phyloP scores from a whole-genome alignment of 1,284 basidiomycete genomes.

The Puccinia coronata region DNA sequence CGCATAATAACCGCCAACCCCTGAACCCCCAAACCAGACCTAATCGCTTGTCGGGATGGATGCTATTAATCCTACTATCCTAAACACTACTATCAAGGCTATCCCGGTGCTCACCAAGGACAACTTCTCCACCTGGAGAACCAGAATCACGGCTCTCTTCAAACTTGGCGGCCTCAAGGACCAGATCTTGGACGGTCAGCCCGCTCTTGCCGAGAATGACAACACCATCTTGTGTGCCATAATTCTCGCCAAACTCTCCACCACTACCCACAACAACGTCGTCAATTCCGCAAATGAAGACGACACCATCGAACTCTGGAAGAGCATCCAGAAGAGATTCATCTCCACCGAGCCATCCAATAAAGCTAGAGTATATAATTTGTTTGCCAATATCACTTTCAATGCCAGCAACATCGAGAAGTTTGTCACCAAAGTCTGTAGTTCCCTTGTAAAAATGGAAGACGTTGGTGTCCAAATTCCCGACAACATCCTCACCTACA shows the following conservation, averaged over 20 bases:
- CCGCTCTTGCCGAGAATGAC: too few relatives aligned
- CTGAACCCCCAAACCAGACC: too few relatives aligned
- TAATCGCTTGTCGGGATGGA: too few relatives aligned
- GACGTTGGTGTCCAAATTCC: background rate
- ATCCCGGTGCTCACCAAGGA: too few relatives aligned
- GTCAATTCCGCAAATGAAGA: background rate
- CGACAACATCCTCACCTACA: too few relatives aligned
- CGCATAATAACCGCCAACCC: too few relatives aligned
- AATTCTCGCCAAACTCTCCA: background rate
- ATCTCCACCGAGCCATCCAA: background rate
- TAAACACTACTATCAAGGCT: too few relatives aligned
- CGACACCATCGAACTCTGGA: background rate
- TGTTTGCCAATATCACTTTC: background rate
- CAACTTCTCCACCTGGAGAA: too few relatives aligned
- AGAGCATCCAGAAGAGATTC: background rate
- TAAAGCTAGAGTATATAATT: background rate
- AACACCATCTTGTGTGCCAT: background rate
- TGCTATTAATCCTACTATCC: too few relatives aligned
- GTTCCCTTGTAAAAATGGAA: background rate
- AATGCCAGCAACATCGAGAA: background rate
- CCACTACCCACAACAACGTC: background rate
- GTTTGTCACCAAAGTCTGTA: background rate
- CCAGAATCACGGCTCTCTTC: too few relatives aligned
- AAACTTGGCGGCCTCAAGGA: too few relatives aligned
- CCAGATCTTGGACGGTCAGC: too few relatives aligned